These are phyloP conservation scores for Limnomonas spitsbergensis DNA, from an alignment of 139 green algal genomes.

Conservation along the genomic window DNA sequence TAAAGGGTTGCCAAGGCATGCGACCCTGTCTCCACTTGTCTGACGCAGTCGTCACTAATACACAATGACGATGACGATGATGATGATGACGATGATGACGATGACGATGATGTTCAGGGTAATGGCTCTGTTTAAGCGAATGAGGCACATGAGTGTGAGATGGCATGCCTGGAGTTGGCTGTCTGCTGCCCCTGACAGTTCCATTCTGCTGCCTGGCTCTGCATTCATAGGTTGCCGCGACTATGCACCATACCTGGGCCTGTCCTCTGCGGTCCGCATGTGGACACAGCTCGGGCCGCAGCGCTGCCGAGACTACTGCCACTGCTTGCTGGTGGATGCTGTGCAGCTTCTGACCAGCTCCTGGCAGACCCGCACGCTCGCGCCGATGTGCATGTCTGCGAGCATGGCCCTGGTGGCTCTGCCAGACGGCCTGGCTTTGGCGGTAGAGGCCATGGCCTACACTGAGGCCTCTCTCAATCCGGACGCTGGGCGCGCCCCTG, in stretches of 20 bases:
- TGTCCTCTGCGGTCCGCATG: constrained; percentile 48
- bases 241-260: constrained; percentile 60
- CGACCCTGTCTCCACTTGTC: too few relatives aligned
- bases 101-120: too few relatives aligned
- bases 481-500: neutral
- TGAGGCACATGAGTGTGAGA: too few relatives aligned
- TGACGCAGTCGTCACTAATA: too few relatives aligned
- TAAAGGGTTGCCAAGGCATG: too few relatives aligned
- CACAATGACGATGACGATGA: too few relatives aligned
- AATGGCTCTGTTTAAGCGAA: too few relatives aligned
- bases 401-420: constrained; percentile 54
- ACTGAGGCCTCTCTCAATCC: neutral
- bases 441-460: neutral
- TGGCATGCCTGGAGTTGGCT: too few relatives aligned
- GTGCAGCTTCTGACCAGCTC: constrained; percentile 30
- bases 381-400: constrained; percentile 40
- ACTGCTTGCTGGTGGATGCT: constrained; percentile 33
- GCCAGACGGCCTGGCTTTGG: constrained; percentile 23
- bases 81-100: too few relatives aligned
- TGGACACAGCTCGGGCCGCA: constrained; percentile 34
- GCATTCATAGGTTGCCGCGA: constrained; percentile 59
- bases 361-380: constrained; percentile 42
- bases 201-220: too few relatives aligned
- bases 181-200: too few relatives aligned
- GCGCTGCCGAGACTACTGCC: constrained; percentile 39